Conservation (phyloP, 345 rosid genomes). For the Hevea brasiliensis region DNA sequence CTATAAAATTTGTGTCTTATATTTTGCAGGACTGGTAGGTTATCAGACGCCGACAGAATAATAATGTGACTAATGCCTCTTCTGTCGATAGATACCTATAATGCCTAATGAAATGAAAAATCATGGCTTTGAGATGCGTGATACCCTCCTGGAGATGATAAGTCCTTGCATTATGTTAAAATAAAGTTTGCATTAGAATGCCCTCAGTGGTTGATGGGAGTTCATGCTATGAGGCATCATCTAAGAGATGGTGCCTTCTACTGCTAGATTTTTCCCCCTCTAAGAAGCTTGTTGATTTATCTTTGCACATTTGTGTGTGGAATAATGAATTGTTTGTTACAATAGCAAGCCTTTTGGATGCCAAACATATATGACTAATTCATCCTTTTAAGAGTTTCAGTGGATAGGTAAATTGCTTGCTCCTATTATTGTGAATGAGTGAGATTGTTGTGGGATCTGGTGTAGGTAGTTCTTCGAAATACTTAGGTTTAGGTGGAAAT, state of each 20-base stretch:
- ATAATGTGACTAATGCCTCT: no score
- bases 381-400: no score
- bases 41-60: background rate
- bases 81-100: background rate
- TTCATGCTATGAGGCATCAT: no score
- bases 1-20: background rate
- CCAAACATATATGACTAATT: background rate
- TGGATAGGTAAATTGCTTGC: no score
- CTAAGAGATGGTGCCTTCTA: background rate
- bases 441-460: no score
- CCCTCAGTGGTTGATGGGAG: background rate
- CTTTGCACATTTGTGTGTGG: background rate
- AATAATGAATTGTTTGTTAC: background rate
- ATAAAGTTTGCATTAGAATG: background rate
- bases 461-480: no score
- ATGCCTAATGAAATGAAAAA: background rate
- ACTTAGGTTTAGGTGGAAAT: no score
- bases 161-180: background rate
- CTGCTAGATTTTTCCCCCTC: background rate
- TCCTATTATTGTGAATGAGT: no score
- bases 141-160: background rate
- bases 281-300: background rate
- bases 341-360: background rate
- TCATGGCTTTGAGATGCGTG: slow-evolving; percentile 1
- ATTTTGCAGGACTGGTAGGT: background rate